Base-by-base conservation (phyloP, 148 eudicot species). In the Hydrangea macrophylla region DNA sequence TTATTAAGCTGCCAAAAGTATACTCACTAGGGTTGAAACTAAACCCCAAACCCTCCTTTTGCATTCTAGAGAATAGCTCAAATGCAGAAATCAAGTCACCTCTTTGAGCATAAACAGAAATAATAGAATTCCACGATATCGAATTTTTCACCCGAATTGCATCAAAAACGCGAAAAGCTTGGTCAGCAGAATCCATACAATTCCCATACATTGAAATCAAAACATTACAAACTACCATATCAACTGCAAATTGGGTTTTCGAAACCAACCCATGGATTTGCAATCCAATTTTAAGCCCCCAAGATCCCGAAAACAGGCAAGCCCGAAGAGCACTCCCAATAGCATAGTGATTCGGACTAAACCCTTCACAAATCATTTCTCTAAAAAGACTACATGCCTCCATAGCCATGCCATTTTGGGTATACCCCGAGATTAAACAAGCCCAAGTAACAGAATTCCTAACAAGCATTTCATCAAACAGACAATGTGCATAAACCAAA, bases 141-240 rank as follows among this genome's bases (percentile, higher is more conserved):
- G 76, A 73, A 73, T 82, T 84, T 69, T 62, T 81, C 50, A 24
- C 10, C 0, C 51, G 62, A 61, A 84, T 82, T 53, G 66, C 84
- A 61, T 84, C 80, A 79, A 88, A 88, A 62, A 80, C 85, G 70
- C 74, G 75, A 71, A 73, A 55, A 20, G 82, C 83, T 64, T 57
- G 58, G 50, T 67, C 72, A 28, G 64, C 44, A 7, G 81, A 73
- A 70, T 57, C 87, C 60, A 76, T 20, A 60, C 78, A 83, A 44
- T 66, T 75, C 62, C 88, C 88, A 50, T 89, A 89, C 90, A 89
- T 86, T 22, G 95, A 82, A 20, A 89, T 75, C 84, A 89, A 74
- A 51, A 73, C 85, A 77, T 86, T 89, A 70, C 79, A 79, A 24
- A 89, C 89, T 20, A 79, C 77, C 25, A 73, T 83, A 69, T 89